Percentiles rank a stretch among this genome's conserved stretches.
phyloP scores from a whole-genome alignment of 225 moss, liverwort and hornwort genomes.

The Marchantia polymorpha region DNA sequence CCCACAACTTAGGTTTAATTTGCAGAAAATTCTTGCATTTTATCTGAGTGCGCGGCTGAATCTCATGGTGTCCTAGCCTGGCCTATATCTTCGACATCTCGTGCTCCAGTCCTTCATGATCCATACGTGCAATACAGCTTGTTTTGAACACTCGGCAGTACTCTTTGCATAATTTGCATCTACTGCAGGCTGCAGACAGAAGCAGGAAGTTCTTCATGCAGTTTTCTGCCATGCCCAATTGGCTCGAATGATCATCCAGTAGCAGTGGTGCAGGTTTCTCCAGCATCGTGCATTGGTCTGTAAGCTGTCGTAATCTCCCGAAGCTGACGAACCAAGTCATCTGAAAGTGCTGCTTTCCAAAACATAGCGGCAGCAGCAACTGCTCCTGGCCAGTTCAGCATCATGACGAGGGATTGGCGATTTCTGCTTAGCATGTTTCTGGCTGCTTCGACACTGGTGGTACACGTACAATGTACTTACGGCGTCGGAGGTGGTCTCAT shows the following conservation, averaged over 20 bases:
- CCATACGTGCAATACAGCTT: not conserved
- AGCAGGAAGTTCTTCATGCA: not conserved
- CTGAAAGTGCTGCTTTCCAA: not conserved
- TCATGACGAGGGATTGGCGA: not conserved
- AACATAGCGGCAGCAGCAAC: not conserved
- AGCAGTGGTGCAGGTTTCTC: too few species aligned
- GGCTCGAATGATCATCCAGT: not conserved
- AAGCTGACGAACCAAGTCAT: not conserved
- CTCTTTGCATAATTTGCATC: not conserved
- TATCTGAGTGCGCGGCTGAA: too few species aligned
- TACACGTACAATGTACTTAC: not conserved
- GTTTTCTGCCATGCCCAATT: not conserved
- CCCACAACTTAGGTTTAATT: too few species aligned
- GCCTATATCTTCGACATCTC: not conserved
- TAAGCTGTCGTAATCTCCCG: too few species aligned
- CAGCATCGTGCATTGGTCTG: too few species aligned
- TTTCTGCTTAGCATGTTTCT: not conserved
- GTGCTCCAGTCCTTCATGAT: not conserved
- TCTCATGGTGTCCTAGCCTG: not conserved
- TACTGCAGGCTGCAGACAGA: not conserved
- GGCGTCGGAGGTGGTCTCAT: not conserved
- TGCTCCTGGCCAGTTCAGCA: not conserved
- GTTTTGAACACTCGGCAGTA: not conserved
- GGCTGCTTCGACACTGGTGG: not conserved
- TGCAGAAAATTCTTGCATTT: too few species aligned